A percentile compares a stretch with the other conserved stretches of the same genome.
These are phyloP conservation scores for Lasiodiplodia gonubiensis DNA, from an alignment of 2,329 filamentous ascomycete genomes.

Conservation along the genomic window DNA sequence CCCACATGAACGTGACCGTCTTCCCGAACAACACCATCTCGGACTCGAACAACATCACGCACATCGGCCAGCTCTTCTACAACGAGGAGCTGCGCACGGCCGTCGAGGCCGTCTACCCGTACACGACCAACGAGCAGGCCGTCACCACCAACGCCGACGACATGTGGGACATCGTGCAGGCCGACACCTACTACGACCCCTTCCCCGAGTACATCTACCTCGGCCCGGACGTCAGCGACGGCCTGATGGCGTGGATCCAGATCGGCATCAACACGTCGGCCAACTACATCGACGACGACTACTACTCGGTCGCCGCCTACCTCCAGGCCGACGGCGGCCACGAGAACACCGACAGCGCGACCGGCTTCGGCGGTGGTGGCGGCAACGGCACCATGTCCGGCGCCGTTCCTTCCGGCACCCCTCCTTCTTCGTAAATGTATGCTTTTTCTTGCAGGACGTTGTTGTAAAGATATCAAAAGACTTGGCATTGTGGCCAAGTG, in stretches of 20 bases:
- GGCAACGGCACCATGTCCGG: constrained; percentile 18
- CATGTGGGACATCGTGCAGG: constrained; percentile 51
- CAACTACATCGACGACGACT: constrained; percentile 26
- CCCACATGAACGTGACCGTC: constrained; percentile 48
- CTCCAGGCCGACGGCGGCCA: constrained; percentile 23
- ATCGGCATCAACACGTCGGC: constrained; percentile 28
- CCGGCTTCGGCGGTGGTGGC: constrained; percentile 9
- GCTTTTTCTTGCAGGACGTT: not conserved
- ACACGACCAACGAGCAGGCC: constrained; percentile 49
- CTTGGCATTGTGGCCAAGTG: no score
- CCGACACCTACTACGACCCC: constrained; percentile 58
- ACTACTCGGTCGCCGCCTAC: constrained; percentile 25
- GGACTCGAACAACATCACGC: constrained; percentile 57
- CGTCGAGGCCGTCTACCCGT: constrained; percentile 57
- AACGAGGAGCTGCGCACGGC: constrained; percentile 62
- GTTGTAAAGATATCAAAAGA: no score
- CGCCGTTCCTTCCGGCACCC: constrained; percentile 16
- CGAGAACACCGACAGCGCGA: constrained; percentile 10
- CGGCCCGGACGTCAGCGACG: constrained; percentile 52
- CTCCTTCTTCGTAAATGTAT: not conserved
- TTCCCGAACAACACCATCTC: constrained; percentile 59
- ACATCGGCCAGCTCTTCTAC: constrained; percentile 71
- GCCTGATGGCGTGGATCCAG: constrained; percentile 42
- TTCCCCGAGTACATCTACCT: constrained; percentile 64
- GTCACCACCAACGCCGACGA: constrained; percentile 61